Conservation (phyloP, 2,329 filamentous ascomycete species). For the Venturia asperata region DNA sequence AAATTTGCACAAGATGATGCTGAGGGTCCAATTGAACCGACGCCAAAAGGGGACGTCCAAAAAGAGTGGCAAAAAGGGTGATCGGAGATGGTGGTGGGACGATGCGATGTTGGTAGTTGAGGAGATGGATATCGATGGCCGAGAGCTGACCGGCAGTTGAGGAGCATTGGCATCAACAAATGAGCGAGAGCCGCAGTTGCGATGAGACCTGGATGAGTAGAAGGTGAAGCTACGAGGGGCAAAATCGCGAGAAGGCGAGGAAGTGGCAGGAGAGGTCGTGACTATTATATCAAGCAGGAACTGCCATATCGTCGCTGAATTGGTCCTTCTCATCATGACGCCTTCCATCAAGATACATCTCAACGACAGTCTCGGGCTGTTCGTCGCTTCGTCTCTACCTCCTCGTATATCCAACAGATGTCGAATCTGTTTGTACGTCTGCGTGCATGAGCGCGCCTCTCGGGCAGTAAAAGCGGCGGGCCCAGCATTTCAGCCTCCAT, state of each 20-base stretch:
- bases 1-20: background rate
- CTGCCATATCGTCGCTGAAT: background rate
- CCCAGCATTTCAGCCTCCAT: too few species aligned
- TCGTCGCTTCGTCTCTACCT: background rate
- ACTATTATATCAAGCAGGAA: background rate
- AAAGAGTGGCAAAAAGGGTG: conserved; percentile 12
- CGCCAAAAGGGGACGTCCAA: conserved; percentile 13
- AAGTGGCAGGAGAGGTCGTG: background rate
- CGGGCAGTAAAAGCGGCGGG: background rate
- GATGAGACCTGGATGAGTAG: background rate
- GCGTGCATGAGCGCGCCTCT: too few species aligned
- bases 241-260: background rate
- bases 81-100: background rate
- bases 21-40: conserved; percentile 1
- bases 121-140: background rate
- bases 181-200: background rate
- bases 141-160: background rate
- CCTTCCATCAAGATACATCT: too few species aligned
- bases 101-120: background rate
- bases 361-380: background rate
- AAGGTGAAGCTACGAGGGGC: background rate
- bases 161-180: background rate
- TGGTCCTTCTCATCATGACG: background rate
- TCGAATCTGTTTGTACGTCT: background rate
- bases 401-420: background rate